Conservation (phyloP, 805 yeast genomes). For the Brettanomyces anomalus region DNA sequence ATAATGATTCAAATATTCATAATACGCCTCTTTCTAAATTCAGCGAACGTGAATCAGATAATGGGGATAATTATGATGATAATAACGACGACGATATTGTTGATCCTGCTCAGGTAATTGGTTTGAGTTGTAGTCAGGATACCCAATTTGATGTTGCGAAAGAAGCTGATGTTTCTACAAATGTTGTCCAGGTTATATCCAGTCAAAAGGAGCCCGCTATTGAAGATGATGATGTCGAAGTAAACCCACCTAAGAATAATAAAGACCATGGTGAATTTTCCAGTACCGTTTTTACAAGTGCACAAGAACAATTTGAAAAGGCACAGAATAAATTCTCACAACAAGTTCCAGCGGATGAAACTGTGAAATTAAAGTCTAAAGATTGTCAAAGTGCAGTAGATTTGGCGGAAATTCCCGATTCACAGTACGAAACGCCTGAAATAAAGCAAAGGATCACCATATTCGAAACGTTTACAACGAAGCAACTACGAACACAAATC, state of each 20-base stretch:
- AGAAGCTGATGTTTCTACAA: slow-evolving; percentile 1
- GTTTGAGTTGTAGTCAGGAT: background rate
- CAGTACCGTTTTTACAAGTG: too few relatives aligned
- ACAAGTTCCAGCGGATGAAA: too few relatives aligned
- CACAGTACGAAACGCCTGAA: background rate
- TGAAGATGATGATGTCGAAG: background rate
- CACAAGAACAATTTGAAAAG: too few relatives aligned
- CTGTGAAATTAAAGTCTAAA: background rate
- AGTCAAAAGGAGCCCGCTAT: background rate
- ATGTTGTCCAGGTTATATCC: slow-evolving; percentile 1
- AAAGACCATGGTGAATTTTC: too few relatives aligned
- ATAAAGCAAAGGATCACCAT: background rate
- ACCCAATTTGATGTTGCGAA: background rate
- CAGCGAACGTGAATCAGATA: background rate
- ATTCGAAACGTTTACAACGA: slow-evolving; percentile 1
- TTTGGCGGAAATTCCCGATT: slow-evolving; percentile 2
- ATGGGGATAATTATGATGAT: slow-evolving; percentile 3
- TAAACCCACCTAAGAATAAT: too few relatives aligned
- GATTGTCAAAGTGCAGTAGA: background rate
- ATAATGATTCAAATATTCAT: slow-evolving; percentile 3
- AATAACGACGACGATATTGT: too few relatives aligned
- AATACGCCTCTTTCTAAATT: background rate
- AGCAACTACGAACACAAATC: slow-evolving; percentile 8
- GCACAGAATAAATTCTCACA: too few relatives aligned
- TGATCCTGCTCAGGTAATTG: too few relatives aligned